phyloP scores from a whole-genome alignment of 1,284 basidiomycete genomes.

The Takashimella tepidaria region DNA sequence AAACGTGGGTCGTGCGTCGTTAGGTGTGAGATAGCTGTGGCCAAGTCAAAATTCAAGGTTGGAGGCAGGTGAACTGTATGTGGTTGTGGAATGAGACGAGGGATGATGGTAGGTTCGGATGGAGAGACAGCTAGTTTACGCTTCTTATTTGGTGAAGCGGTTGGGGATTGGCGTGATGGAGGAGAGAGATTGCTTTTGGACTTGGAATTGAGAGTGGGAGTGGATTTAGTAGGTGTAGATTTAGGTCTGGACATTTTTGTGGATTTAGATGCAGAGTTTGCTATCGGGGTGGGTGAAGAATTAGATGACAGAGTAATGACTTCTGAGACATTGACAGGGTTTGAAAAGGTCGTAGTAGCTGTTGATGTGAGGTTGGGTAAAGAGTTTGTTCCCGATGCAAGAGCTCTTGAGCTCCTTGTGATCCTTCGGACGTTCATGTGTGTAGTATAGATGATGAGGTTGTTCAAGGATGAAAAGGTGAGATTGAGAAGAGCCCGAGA shows the following conservation, averaged over 20 bases:
- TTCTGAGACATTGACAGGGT: no score
- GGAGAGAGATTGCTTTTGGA: background rate
- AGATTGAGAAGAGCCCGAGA: background rate
- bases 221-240: background rate
- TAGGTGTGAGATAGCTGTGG: constrained; percentile 67
- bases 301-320: no score
- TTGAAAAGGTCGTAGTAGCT: no score
- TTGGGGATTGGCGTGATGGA: background rate
- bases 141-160: background rate
- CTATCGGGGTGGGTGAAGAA: no score
- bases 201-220: background rate
- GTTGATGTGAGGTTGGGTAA: background rate
- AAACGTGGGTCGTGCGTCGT: constrained; percentile 66
- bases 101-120: background rate
- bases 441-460: background rate
- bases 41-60: constrained; percentile 64
- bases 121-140: background rate
- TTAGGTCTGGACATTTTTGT: background rate
- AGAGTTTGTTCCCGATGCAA: background rate
- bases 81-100: background rate
- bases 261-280: no score
- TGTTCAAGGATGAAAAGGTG: background rate
- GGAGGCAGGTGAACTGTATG: constrained; percentile 14
- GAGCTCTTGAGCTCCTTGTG: background rate
- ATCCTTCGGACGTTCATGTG: background rate